phyloP scores from a whole-genome alignment of 2,329 filamentous ascomycete genomes.

The Thermochaetoides dissita region DNA sequence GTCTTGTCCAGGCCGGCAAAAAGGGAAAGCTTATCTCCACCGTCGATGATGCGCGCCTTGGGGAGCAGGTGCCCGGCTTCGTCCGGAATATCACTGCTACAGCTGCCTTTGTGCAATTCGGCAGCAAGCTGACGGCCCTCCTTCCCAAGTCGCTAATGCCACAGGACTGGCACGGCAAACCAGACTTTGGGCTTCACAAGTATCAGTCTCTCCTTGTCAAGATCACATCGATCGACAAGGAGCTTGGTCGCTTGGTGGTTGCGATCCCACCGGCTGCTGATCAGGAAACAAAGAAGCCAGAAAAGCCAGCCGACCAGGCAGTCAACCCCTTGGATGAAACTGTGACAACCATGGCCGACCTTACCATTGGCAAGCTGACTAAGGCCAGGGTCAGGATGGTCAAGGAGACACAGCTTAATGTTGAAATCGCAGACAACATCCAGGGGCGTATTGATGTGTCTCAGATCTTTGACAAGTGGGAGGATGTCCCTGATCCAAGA shows the following conservation, averaged over 20 bases:
- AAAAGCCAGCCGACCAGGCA: conserved; percentile 25
- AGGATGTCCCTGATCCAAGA: conserved; percentile 72
- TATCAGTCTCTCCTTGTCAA: conserved; percentile 62
- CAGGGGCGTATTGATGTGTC: conserved; percentile 90
- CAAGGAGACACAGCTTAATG: conserved; percentile 85
- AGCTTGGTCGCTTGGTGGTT: conserved; percentile 53
- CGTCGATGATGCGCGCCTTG: conserved; percentile 59
- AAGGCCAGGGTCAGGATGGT: conserved; percentile 71
- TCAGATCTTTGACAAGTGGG: conserved; percentile 77
- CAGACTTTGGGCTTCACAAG: conserved; percentile 66
- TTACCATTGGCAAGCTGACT: conserved; percentile 56
- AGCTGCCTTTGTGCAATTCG: conserved; percentile 81
- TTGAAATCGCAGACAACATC: conserved; percentile 72
- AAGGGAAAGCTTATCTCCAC: conserved; percentile 55
- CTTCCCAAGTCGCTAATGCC: conserved; percentile 67
- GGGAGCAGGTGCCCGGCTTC: conserved; percentile 59
- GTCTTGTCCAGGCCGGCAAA: conserved; percentile 61
- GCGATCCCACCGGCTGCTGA: conserved; percentile 34
- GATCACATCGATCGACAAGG: conserved; percentile 58
- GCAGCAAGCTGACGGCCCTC: conserved; percentile 60
- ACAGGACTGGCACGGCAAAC: conserved; percentile 50
- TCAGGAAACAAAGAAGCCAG: conserved; percentile 25
- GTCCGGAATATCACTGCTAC: conserved; percentile 71
- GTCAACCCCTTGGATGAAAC: conserved; percentile 45
- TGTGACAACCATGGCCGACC: conserved; percentile 53